These are phyloP conservation scores for Sicyos baderoa DNA, from an alignment of 306 rosid species.

Conservation along the genomic window DNA sequence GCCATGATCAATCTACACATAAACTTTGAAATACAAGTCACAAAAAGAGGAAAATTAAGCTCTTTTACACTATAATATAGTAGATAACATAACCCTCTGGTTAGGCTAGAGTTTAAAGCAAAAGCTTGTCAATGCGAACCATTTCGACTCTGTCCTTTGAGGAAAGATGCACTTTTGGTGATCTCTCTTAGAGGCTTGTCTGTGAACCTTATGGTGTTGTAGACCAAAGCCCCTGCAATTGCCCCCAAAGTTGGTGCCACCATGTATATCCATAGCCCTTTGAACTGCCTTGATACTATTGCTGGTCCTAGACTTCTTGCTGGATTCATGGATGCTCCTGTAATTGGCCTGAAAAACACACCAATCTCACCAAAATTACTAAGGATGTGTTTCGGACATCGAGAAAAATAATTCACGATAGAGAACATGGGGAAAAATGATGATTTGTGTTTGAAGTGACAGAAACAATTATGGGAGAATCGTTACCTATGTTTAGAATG, in stretches of 20 bases:
- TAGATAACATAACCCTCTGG: background rate
- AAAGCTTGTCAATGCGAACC: background rate
- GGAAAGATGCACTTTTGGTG: constrained; percentile 54
- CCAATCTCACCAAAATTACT: too few species aligned
- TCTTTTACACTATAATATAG: too few species aligned
- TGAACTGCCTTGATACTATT: constrained; percentile 33
- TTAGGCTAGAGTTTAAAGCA: background rate
- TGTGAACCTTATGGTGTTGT: constrained; percentile 48
- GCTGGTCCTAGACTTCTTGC: constrained; percentile 86
- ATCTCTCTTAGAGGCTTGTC: constrained; percentile 61
- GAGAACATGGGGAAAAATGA: too few species aligned
- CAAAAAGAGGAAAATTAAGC: background rate
- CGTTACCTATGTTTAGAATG: too few species aligned
- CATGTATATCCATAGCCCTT: constrained; percentile 57
- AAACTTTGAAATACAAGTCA: background rate
- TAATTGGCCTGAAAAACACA: constrained; percentile 40
- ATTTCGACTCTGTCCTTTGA: constrained; percentile 22
- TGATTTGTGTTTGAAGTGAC: too few species aligned
- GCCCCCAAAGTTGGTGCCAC: constrained; percentile 54
- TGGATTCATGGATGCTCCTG: constrained; percentile 93
- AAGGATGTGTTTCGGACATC: too few species aligned
- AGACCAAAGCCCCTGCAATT: constrained; percentile 47
- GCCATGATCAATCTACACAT: background rate
- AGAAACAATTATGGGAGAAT: too few species aligned
- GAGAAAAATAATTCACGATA: too few species aligned